phyloP scores from a whole-genome alignment of 441 rosid species.

The Syzygium malaccense region DNA sequence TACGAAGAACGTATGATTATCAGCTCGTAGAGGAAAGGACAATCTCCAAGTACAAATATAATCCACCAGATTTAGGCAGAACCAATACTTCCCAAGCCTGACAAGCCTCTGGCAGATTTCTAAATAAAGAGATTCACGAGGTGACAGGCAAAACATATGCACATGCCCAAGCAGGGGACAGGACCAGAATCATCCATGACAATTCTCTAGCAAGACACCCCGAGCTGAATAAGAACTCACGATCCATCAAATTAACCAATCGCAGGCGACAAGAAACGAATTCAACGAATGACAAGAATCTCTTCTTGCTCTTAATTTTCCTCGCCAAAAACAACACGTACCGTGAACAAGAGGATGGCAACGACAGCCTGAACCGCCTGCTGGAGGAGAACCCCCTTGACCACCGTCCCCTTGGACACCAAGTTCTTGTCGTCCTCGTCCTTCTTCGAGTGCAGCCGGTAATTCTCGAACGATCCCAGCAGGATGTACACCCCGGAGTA shows the following conservation, averaged over 20 bases:
- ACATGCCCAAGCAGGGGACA: not conserved
- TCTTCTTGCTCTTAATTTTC: not conserved
- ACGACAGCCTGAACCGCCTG: slow-evolving; percentile 72
- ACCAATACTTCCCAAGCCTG: not conserved
- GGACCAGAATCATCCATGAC: not conserved
- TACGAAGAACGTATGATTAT: not conserved
- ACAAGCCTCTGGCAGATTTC: not conserved
- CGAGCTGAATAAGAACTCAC: not conserved
- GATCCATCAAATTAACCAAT: not conserved
- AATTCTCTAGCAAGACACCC: not conserved
- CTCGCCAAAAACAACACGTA: slow-evolving; percentile 4
- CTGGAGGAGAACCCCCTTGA: slow-evolving; percentile 76
- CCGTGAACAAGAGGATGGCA: slow-evolving; percentile 68
- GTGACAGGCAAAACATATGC: not conserved
- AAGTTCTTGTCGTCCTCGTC: slow-evolving; percentile 83
- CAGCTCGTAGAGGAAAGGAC: not conserved
- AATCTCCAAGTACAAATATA: not conserved
- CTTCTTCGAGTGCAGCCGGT: slow-evolving; percentile 60
- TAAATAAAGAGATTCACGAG: not conserved
- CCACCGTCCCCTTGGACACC: slow-evolving; percentile 57
- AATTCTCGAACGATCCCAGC: slow-evolving; percentile 47
- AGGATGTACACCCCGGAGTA: slow-evolving; percentile 65
- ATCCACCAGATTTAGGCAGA: not conserved
- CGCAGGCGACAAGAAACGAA: not conserved
- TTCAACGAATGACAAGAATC: not conserved